A percentile compares a stretch with the other conserved stretches of the same genome.
These are phyloP conservation scores for Dovyalis caffra DNA, from an alignment of 345 rosid species.

Conservation along the genomic window DNA sequence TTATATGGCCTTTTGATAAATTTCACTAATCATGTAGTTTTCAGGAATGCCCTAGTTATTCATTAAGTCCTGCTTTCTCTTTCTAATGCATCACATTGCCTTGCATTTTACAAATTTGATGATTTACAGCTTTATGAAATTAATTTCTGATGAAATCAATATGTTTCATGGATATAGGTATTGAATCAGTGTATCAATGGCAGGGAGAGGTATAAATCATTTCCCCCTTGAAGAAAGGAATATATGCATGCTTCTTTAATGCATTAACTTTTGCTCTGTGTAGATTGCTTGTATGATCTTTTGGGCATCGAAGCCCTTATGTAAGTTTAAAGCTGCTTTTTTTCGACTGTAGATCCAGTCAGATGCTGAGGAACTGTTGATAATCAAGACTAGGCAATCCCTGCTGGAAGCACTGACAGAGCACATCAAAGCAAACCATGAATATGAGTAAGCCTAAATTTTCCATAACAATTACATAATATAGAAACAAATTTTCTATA, in stretches of 20 bases:
- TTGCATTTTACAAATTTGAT: background rate
- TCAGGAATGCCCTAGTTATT: background rate
- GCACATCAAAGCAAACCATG: constrained; percentile 90
- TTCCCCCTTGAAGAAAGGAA: background rate
- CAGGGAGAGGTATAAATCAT: constrained; percentile 70
- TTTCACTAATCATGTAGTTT: background rate
- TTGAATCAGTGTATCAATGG: constrained; percentile 89
- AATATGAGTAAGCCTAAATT: constrained; percentile 73
- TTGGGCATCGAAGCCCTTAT: background rate
- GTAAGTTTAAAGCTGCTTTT: background rate
- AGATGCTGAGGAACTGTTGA: constrained; percentile 83
- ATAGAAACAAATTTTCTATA: background rate
- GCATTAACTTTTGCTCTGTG: too few relatives aligned
- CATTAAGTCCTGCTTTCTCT: background rate
- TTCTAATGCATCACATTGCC: background rate
- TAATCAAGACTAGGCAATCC: constrained; percentile 88
- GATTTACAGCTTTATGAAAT: background rate
- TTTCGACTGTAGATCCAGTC: constrained; percentile 58
- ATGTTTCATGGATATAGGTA: constrained; percentile 48
- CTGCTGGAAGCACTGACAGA: constrained; percentile 72
- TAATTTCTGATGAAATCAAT: constrained; percentile 1
- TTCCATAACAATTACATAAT: background rate
- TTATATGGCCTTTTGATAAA: background rate
- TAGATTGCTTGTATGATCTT: background rate
- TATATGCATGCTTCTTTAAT: background rate